These are phyloP conservation scores for Blastomyces silverae DNA, from an alignment of 2,329 filamentous ascomycete species.

Conservation along the genomic window DNA sequence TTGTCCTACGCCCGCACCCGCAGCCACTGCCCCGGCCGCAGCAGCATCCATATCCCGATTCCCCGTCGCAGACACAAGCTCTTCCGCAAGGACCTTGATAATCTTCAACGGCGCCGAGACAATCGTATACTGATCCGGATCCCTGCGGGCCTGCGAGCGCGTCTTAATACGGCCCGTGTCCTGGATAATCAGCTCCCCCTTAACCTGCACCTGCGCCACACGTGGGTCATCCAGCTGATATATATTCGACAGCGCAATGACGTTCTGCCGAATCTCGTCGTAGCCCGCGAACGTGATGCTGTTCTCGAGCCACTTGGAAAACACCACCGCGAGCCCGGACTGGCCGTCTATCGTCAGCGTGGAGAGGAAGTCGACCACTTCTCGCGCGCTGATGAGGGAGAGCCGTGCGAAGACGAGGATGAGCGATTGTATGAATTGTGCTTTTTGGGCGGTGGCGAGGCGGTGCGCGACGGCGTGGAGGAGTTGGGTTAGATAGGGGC, in stretches of 20 bases:
- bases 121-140: conserved; percentile 83
- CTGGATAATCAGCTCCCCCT: conserved; percentile 81
- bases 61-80: conserved; percentile 75
- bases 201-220: conserved; percentile 71
- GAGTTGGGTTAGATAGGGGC: conserved; percentile 81
- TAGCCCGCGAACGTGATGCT: conserved; percentile 97
- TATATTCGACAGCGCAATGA: conserved; percentile 86
- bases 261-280: conserved; percentile 93
- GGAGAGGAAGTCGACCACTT: conserved; percentile 86
- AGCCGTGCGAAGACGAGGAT: conserved; percentile 92
- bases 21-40: conserved; percentile 52
- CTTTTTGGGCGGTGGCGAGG: conserved; percentile 72
- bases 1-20: conserved; percentile 22
- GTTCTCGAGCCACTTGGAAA: conserved; percentile 95
- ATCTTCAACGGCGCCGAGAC: conserved; percentile 90
- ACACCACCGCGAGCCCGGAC: conserved; percentile 79
- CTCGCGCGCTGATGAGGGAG: conserved; percentile 73
- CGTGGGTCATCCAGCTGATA: conserved; percentile 81
- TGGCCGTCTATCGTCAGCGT: conserved; percentile 68
- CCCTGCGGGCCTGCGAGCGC: conserved; percentile 77
- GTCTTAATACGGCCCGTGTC: conserved; percentile 84
- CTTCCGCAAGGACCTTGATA: conserved; percentile 88
- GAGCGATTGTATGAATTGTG: conserved; percentile 88
- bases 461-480: conserved; percentile 82
- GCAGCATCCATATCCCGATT: conserved; percentile 45